Base-by-base conservation (phyloP, 2,329 filamentous ascomycete genomes). In the Diplodia mutila region DNA sequence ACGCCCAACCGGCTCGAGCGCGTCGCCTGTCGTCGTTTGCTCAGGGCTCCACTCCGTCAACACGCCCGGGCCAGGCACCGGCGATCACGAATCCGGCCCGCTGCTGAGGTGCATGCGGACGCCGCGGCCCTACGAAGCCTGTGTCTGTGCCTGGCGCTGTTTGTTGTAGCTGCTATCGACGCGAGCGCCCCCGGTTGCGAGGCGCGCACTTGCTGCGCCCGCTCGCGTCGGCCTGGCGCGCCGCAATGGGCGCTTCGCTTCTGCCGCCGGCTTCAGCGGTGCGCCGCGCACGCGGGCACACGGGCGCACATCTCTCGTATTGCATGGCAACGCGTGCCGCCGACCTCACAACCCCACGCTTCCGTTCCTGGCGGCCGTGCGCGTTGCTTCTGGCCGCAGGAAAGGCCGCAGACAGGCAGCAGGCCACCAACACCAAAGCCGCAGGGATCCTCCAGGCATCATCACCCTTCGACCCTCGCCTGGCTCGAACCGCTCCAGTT, bases 331-430 rank as follows among this genome's bases (percentile, higher is more conserved):
- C 57, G 46, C 57, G 57, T 27, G 57, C 29, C 57, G 25, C 39
- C 57, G 23, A 27, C 12, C 57, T 27, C 39, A 29, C 59, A 29
- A 63, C 46, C 59, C 42, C 59, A 63, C 59, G 23, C 42, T 37
- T 12, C 39, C 18, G 59, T 63, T 23, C 42, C 59, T 63, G 59
- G 29, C 59, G 29, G 42, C 57, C 57, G 42, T 51, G 59, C 59
- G 34, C 23, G 25, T 21, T 18, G 14, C 51, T 25, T 29, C 18
- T 25, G 59, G 59, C 46, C 59, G 59, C 59, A 63, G 59, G 25
- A 23, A 23, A 63, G 59, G 59, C 59, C 59, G 59, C 39, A 48
- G 53, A 11, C 52, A 54, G 46, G 59, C 59, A 63, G 42, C 59
- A 39, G 27, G 46, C 29, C 42, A 23, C 42, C 59, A 37, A 27